These are phyloP conservation scores for Leishmania martiniquensis DNA, from an alignment of 208 protist genomes.

Conservation along the genomic window DNA sequence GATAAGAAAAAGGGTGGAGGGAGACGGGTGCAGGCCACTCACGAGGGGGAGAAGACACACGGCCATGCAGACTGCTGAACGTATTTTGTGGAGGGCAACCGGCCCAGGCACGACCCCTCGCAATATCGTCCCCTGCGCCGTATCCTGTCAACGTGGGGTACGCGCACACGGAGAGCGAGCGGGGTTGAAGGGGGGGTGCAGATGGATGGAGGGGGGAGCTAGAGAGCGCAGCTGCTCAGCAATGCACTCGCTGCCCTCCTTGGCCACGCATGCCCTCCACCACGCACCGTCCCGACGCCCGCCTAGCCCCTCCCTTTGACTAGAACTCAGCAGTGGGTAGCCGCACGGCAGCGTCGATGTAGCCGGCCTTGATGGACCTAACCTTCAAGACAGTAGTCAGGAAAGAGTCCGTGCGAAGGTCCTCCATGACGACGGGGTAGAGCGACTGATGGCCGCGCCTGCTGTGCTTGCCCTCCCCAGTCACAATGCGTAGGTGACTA, in stretches of 20 bases:
- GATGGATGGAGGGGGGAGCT: not conserved
- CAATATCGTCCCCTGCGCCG: not conserved
- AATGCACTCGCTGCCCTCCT: not conserved
- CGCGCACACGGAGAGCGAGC: not conserved
- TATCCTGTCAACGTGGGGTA: not conserved
- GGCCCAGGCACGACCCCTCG: too few relatives aligned
- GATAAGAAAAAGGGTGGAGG: not conserved
- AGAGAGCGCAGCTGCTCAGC: not conserved
- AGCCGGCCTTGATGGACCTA: slow-evolving; percentile 48
- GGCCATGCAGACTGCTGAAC: too few relatives aligned
- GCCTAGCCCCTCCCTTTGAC: not conserved
- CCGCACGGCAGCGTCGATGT: slow-evolving; percentile 41
- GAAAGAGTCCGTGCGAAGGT: slow-evolving; percentile 44
- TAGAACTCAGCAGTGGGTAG: not conserved
- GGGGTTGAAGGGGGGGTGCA: too few relatives aligned
- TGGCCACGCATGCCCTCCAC: not conserved
- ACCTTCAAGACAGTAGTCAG: slow-evolving; percentile 32
- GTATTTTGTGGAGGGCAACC: too few relatives aligned
- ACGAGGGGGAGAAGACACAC: too few relatives aligned
- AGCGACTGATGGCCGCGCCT: slow-evolving; percentile 44
- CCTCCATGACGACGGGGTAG: slow-evolving; percentile 36
- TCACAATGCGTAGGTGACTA: slow-evolving; percentile 52
- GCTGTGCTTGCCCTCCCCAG: slow-evolving; percentile 75
- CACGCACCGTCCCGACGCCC: not conserved
- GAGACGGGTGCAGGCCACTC: not conserved